Evolutionary conservation across 1,284 basidiomycete species (phyloP).

Genomic region (Fomitopsis palustris): DNA sequence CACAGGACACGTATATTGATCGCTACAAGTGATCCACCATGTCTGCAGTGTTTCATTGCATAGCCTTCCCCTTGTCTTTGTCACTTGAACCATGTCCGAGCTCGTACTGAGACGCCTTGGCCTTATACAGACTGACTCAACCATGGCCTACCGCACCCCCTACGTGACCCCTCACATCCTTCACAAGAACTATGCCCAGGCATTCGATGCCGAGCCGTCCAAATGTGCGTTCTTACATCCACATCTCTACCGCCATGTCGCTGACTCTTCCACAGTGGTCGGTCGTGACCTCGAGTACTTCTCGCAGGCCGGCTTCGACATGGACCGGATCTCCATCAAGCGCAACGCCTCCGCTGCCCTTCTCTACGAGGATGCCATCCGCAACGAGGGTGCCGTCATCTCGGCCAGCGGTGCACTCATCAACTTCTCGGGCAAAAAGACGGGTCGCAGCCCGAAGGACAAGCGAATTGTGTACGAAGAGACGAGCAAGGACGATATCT

Average conservation of each 20-base stretch:
- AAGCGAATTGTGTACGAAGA: conserved; percentile 99
- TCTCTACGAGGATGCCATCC: conserved; percentile 98
- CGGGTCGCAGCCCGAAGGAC: conserved; percentile 97
- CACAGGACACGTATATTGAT: not conserved
- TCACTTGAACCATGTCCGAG: conserved; percentile 4
- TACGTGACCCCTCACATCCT: conserved; percentile 84
- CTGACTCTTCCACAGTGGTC: conserved; percentile 53
- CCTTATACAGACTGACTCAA: conserved; percentile 11
- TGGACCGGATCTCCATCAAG: conserved; percentile 85
- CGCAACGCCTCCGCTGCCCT: conserved; percentile 94
- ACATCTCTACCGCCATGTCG: not conserved
- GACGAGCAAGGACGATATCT: conserved; percentile 95
- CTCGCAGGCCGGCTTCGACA: conserved; percentile 99
- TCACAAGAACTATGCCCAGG: conserved; percentile 77
- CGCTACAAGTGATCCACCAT: not conserved
- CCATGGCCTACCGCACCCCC: conserved; percentile 65
- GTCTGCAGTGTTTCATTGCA: not conserved
- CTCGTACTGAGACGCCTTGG: conserved; percentile 3
- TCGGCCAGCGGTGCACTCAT: conserved; percentile 95
- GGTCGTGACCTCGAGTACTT: conserved; percentile 95
- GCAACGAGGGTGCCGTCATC: conserved; percentile 98
- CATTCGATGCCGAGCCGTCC: conserved; percentile 58
- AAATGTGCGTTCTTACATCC: conserved; percentile 44
- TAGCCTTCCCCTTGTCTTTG: not conserved
- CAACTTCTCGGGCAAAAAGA: conserved; percentile 99